Base-by-base conservation (phyloP, 768 basidiomycete species). In the Pisolithus orientalis region DNA sequence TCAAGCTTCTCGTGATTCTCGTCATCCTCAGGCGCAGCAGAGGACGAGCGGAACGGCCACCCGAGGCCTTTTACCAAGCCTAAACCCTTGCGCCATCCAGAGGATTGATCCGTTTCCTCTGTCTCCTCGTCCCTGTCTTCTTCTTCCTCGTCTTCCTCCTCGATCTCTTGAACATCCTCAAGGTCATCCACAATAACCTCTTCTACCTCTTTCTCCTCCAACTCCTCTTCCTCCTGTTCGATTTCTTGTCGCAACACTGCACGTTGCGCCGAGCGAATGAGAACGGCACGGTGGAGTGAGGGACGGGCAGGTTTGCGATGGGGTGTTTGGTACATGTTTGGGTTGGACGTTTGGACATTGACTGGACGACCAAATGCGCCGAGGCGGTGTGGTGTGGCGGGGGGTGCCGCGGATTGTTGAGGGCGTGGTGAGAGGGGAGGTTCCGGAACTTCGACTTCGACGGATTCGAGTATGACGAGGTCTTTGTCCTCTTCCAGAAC, bases 401-500 rank as follows among this genome's bases (percentile, higher is more conserved):
- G 57, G 9, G 32, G 32, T 34, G 32, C 32, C 10, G 32, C 32
- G 32, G 10, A 11, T 34, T 34, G 32, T 11, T 34, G 32, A 4
- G 9, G 32, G 11, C 32, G 32, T 40, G 51, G 27, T 34, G 31
- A 32, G 8, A 16, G 32, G 4, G 53, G 51, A 21, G 51, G 46
- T 34, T 34, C 10, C 9, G 59, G 59, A 28, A 57, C 62, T 8
- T 53, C 57, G 0, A 63, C 62, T 64, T 78, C 75, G n/a, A 86
- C 77, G 49, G 83, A 80, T 62, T 89, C 87, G 16, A 88, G 69
- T 51, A 89, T 86, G 40, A 88, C 76, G 34, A 88, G 78, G 53
- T 86, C 87, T 48, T 72, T 74, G 31, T 82, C 86, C 52, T 86
- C 85, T 58, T 87, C 80, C 0, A 87, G 77, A 6, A 88, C 84